A percentile compares a stretch with the other conserved stretches of the same genome.
These are phyloP conservation scores for Blastomyces emzantsi DNA, from an alignment of 2,329 filamentous ascomycete species.

Conservation along the genomic window DNA sequence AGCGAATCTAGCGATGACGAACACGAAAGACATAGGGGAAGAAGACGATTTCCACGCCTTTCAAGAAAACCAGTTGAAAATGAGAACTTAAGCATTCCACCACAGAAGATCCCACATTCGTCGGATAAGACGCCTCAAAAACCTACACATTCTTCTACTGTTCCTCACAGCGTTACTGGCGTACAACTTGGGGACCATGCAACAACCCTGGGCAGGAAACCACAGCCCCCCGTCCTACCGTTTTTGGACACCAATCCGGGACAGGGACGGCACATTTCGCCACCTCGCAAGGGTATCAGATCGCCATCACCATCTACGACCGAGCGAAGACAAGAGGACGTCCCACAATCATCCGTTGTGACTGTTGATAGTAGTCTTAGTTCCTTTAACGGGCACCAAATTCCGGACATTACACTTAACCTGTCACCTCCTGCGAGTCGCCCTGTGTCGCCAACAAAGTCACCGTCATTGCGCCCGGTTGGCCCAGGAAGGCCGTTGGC, in stretches of 20 bases:
- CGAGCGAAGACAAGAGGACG: background rate
- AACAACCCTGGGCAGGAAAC: background rate
- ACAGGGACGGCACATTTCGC: background rate
- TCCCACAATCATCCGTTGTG: background rate
- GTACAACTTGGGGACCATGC: background rate
- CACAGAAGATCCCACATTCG: background rate
- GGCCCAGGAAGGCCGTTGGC: background rate
- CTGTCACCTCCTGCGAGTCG: constrained; percentile 1
- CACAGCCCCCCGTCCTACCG: constrained; percentile 2
- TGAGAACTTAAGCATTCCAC: background rate
- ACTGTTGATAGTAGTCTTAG: background rate
- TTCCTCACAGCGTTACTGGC: background rate
- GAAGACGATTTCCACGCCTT: constrained; percentile 9
- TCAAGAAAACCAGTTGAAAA: constrained; percentile 10
- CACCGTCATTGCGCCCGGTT: background rate
- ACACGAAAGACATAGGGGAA: constrained; percentile 12
- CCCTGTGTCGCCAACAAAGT: constrained; percentile 4
- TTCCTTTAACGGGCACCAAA: background rate
- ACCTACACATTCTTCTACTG: too few species aligned
- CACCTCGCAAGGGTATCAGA: background rate
- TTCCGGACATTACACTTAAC: background rate
- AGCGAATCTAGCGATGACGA: constrained; percentile 47
- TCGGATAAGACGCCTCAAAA: background rate
- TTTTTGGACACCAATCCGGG: constrained; percentile 8
- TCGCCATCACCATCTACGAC: constrained; percentile 1